Evolutionary conservation across 768 basidiomycete species (phyloP).

Genomic region (Russula dissimulans): DNA sequence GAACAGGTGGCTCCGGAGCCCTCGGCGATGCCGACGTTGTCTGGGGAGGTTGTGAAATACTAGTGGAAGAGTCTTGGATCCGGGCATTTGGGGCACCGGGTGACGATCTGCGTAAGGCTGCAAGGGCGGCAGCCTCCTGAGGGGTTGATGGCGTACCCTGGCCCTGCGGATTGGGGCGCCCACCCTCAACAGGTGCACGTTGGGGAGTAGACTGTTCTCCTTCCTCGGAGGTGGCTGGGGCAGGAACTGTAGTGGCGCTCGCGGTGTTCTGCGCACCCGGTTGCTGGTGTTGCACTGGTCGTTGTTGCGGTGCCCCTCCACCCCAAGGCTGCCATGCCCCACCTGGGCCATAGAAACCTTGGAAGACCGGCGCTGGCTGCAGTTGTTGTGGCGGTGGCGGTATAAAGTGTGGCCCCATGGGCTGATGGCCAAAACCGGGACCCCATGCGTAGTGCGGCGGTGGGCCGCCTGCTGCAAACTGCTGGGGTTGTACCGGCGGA

Average conservation of each 20-base stretch:
- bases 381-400: constrained; percentile 16
- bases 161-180: neutral
- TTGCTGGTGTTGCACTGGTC: constrained; percentile 4
- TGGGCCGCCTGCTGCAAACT: constrained; percentile 25
- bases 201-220: neutral
- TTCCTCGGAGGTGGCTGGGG: neutral
- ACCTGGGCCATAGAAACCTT: constrained; percentile 17
- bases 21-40: constrained; percentile 1
- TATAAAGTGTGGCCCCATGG: constrained; percentile 32
- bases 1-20: constrained; percentile 2
- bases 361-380: constrained; percentile 17
- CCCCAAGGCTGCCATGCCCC: constrained; percentile 17
- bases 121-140: constrained; percentile 52
- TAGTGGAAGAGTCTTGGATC: neutral
- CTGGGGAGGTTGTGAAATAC: neutral
- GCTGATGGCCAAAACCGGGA: constrained; percentile 53
- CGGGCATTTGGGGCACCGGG: neutral
- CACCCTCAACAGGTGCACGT: neutral
- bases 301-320: constrained; percentile 4
- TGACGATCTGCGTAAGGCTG: constrained; percentile 49
- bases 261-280: neutral
- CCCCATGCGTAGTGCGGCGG: constrained; percentile 49
- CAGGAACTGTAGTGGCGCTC: constrained; percentile 1
- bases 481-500: constrained; percentile 18
- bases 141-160: constrained; percentile 26